A percentile compares a stretch with the other conserved stretches of the same genome.
Evolutionary conservation across 73 alveolate genomes (phyloP).

Genomic region (Tetrahymena thermophila): DNA sequence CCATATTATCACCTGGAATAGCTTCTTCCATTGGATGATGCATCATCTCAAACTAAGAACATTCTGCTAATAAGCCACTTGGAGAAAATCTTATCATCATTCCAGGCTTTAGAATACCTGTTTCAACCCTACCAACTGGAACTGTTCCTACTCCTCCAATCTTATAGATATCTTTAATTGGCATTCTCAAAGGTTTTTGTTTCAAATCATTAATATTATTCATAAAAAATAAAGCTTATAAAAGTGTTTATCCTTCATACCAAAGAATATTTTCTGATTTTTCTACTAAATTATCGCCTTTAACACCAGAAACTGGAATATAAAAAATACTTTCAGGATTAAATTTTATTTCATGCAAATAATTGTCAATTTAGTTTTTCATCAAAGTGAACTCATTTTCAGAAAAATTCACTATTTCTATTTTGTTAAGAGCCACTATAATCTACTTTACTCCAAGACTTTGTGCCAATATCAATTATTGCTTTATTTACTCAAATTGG

Average conservation of each 20-base stretch:
- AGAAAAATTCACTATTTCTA: constrained; percentile 50
- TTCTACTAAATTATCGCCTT: constrained; percentile 57
- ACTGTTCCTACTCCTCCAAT: constrained; percentile 73
- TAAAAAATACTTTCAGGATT: constrained; percentile 49
- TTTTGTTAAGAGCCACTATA: constrained; percentile 63
- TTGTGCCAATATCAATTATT: constrained; percentile 54
- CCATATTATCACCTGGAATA: constrained; percentile 65
- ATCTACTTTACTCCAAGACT: constrained; percentile 69
- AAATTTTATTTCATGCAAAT: constrained; percentile 53
- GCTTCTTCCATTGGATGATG: constrained; percentile 60
- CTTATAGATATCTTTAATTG: constrained; percentile 72
- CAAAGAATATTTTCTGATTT: constrained; percentile 55
- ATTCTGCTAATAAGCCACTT: constrained; percentile 47
- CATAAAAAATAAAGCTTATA: constrained; percentile 47
- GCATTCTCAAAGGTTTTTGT: constrained; percentile 63
- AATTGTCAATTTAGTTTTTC: constrained; percentile 38
- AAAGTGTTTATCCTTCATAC: constrained; percentile 59
- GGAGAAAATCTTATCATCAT: constrained; percentile 59
- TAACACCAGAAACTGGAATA: constrained; percentile 63
- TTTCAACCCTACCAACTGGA: constrained; percentile 69
- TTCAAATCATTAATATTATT: constrained; percentile 53
- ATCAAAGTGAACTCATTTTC: constrained; percentile 55
- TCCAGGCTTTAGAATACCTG: constrained; percentile 64
- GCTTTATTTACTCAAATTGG: constrained; percentile 22
- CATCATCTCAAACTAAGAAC: constrained; percentile 59